phyloP scores from a whole-genome alignment of 176 grass and related monocot species.

The Oryza coarctata region DNA sequence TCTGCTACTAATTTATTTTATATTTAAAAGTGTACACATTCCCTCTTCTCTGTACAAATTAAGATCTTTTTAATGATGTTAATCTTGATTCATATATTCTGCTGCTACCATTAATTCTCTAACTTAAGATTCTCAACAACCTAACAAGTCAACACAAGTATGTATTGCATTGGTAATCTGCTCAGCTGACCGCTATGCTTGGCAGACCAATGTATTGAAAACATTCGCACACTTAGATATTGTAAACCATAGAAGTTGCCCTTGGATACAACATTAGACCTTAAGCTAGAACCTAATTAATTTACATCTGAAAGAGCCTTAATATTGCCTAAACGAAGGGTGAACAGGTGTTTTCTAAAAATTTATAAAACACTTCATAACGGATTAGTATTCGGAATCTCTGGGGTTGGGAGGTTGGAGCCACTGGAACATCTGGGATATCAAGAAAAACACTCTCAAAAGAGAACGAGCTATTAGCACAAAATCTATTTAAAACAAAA shows the following conservation, averaged over 20 bases:
- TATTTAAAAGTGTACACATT: too few relatives aligned
- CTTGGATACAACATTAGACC: not conserved
- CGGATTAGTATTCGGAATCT: too few relatives aligned
- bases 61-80: not conserved
- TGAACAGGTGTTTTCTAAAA: too few relatives aligned
- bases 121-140: conserved; percentile 52
- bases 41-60: too few relatives aligned
- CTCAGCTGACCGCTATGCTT: conserved; percentile 57
- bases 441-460: too few relatives aligned
- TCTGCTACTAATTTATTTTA: too few relatives aligned
- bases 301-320: conserved; percentile 46
- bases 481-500: too few relatives aligned
- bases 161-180: conserved; percentile 49
- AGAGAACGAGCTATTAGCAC: too few relatives aligned
- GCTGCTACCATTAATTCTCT: conserved; percentile 23
- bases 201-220: conserved; percentile 8
- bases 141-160: conserved; percentile 54
- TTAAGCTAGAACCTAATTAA: conserved; percentile 5
- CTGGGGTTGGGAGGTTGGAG: too few relatives aligned
- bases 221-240: not conserved
- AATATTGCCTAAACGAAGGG: conserved; percentile 48
- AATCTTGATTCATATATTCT: not conserved
- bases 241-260: not conserved
- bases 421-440: too few relatives aligned
- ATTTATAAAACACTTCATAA: too few relatives aligned